These are phyloP conservation scores for Alternaria arbusti DNA, from an alignment of 2,329 filamentous ascomycete species.

Conservation along the genomic window DNA sequence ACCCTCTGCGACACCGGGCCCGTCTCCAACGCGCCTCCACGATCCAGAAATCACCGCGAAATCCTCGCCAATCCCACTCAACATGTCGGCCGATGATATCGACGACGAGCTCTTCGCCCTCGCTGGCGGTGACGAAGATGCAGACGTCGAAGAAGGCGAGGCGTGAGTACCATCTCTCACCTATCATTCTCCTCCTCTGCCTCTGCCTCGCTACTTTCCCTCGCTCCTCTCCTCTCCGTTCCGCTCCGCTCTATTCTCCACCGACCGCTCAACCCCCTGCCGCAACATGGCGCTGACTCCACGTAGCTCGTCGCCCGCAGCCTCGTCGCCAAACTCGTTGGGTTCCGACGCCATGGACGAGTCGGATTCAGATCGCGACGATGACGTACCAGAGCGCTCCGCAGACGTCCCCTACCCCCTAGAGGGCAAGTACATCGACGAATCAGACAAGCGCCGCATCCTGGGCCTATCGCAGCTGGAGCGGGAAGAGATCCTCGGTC, in stretches of 20 bases:
- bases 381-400: conserved; percentile 57
- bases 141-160: conserved; percentile 77
- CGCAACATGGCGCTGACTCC: conserved; percentile 37
- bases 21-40: conserved; percentile 3
- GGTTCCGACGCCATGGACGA: conserved; percentile 91
- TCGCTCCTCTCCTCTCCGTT: conserved; percentile 2
- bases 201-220: not conserved
- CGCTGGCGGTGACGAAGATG: conserved; percentile 73
- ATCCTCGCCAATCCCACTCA: conserved; percentile 12
- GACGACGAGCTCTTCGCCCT: conserved; percentile 94
- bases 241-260: conserved; percentile 18
- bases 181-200: conserved; percentile 9
- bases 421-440: conserved; percentile 77
- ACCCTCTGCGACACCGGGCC: conserved; percentile 11
- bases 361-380: conserved; percentile 61
- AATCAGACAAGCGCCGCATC: conserved; percentile 65
- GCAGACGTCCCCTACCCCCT: conserved; percentile 77
- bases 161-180: conserved; percentile 66
- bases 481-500: conserved; percentile 86
- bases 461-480: conserved; percentile 88
- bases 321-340: conserved; percentile 72
- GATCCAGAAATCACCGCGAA: not conserved
- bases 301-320: conserved; percentile 69
- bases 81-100: conserved; percentile 76
- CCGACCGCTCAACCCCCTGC: conserved; percentile 10